phyloP scores from a whole-genome alignment of 106 monocot genomes.

The Agapanthus africanus region DNA sequence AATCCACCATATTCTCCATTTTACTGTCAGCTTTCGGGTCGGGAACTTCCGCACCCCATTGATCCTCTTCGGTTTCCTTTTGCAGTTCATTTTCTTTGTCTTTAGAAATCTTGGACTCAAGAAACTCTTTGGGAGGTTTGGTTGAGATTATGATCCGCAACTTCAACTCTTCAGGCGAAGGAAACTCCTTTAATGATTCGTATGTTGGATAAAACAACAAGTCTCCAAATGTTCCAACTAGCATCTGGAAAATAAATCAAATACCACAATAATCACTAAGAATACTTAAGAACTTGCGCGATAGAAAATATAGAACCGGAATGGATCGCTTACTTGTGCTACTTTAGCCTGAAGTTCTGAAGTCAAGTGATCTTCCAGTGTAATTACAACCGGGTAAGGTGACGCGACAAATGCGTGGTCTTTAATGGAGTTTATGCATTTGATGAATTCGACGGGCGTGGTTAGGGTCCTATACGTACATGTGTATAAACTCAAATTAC shows the following conservation, averaged over 20 bases:
- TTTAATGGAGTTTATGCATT: slow-evolving; percentile 65
- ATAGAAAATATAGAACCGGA: too few relatives aligned
- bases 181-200: slow-evolving; percentile 36
- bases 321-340: slow-evolving; percentile 55
- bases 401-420: slow-evolving; percentile 71
- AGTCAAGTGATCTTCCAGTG: slow-evolving; percentile 82
- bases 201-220: slow-evolving; percentile 21
- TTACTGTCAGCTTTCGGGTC: slow-evolving; percentile 6
- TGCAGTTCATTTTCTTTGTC: slow-evolving; percentile 9
- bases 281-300: too few relatives aligned
- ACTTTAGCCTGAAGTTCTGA: slow-evolving; percentile 79
- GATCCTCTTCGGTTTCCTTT: slow-evolving; percentile 12
- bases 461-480: slow-evolving; percentile 62
- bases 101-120: slow-evolving; percentile 20
- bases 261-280: not conserved
- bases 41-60: slow-evolving; percentile 30
- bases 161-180: slow-evolving; percentile 55
- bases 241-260: slow-evolving; percentile 28
- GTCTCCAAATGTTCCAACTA: slow-evolving; percentile 41
- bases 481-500: not conserved
- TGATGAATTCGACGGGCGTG: slow-evolving; percentile 58
- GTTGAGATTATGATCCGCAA: slow-evolving; percentile 43
- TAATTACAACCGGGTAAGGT: slow-evolving; percentile 72
- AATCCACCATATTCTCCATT: not conserved
- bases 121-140: slow-evolving; percentile 55